Evolutionary conservation across 2,329 filamentous ascomycete genomes (phyloP), one percentile per base, ranked within the genome.

Genomic region (Microdochium paspali): DNA sequence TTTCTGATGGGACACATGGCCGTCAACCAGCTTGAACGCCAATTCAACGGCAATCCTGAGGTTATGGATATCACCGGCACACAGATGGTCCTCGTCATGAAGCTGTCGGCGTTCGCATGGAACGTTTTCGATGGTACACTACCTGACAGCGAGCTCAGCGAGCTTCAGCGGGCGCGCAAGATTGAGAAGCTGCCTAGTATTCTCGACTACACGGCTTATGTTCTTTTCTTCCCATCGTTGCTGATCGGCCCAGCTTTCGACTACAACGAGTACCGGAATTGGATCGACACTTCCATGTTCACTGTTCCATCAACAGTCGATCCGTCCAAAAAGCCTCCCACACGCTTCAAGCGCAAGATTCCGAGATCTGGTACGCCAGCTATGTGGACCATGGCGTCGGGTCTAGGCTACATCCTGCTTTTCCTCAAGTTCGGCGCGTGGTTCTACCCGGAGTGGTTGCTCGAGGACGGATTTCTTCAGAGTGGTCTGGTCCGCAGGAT

Each of bases 31-130:
- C 84, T 98, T 52, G 72, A 80, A 49, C 86, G 94, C 32, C 89
- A 95, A 65, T 78, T 82, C 32, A 70, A 77, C 32, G 74, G 85
- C 56, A 75, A 80, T 51, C 79, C 87, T 0, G 74, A 78, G 32
- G 67, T 70, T 2, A 74, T 95, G 50, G 93, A 98, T 63, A 90
- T 98, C 56, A 96, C 91, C 0, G 90, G 86, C 35, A 90, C 91
- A 1, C 93, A 98, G 66, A 98, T 98, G 93, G 93, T 98, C 28
- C 70, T 97, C 56, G 84, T 97, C 53, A 98, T 98, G 89, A 98
- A 98, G 67, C 80, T 98, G 30, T 89, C 84, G 21, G 87, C 91
- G 4, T 98, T 98, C 62, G 95, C 89, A 70, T 98, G 93, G 93
- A 97, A 97, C 62, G 84, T 97, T 9, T 90, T 93, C 58, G 93